Base-by-base conservation (phyloP, 225 moss, liverwort and hornwort genomes). In the Pseudoscleropodium purum region DNA sequence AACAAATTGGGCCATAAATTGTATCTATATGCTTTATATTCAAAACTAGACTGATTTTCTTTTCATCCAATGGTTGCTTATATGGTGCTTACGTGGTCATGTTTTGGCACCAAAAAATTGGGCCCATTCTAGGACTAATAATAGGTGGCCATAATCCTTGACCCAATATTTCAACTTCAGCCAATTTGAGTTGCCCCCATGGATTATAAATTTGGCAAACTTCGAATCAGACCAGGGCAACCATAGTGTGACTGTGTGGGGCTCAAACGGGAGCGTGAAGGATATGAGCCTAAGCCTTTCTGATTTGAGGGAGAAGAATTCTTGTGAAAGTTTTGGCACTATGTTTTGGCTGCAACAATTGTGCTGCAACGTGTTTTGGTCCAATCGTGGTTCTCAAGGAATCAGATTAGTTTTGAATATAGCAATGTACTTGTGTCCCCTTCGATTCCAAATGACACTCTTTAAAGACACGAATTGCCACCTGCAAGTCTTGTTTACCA, bases 41-140 rank as follows among this genome's bases (percentile, higher is more conserved):
- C 1, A 73, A 41, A 72, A 43, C 0, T 0, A 2, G 0, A 34
- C 6, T 5, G 4, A 73, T 43, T 27, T 9, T 27, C 73, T 43
- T 43, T 43, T 29, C 29, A 74, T 43, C 17, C 16, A 43, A 45
- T 74, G 73, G 6, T 1, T 1, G 3, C 29, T 73, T 43, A 13
- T 27, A 9, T 70, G 8, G 25, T 0, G 0, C 16, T 41, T 43
- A 41, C 0, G 3, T 73, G 10, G 29, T 17, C 1, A 10, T 43
- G 6, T 43, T 73, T 73, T 29, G 6, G 6, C 27, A 29, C 17
- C 17, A 2, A 73, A 27, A 15, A 27, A 70, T 8, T 41, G 24
- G 41, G 0, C 5, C 39, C 4, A 49, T 49, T 10, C 52, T 25
- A 41, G 8, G 5, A 14, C 16, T 26, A 73, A 73, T 26, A 43